Percentiles rank a stretch among this genome's conserved stretches.
These are phyloP conservation scores for Suillus tomentosus DNA, from an alignment of 768 basidiomycete species.

Conservation along the genomic window DNA sequence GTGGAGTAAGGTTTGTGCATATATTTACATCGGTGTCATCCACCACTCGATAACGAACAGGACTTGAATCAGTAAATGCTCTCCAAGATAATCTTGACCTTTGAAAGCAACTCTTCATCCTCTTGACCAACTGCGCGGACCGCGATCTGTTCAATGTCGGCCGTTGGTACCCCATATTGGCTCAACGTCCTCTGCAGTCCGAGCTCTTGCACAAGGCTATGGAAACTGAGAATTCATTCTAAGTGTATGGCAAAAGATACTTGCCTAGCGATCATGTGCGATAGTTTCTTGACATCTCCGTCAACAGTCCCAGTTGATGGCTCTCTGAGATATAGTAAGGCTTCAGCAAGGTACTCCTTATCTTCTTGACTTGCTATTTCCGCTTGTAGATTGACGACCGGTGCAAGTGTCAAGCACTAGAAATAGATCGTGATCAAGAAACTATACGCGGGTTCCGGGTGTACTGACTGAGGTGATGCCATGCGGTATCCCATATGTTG, in stretches of 20 bases:
- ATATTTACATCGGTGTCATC: background rate
- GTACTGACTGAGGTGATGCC: constrained; percentile 76
- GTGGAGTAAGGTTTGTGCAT: background rate
- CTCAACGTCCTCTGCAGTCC: constrained; percentile 59
- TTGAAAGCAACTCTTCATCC: constrained; percentile 39
- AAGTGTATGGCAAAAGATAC: constrained; percentile 21
- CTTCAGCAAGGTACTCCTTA: constrained; percentile 58
- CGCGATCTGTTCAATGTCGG: constrained; percentile 57
- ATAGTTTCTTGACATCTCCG: constrained; percentile 59
- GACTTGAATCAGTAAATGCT: constrained; percentile 36
- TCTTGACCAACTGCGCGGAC: constrained; percentile 16
- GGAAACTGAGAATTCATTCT: constrained; percentile 13
- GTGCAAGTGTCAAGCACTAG: constrained; percentile 72
- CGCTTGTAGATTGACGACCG: constrained; percentile 61
- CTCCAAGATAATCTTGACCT: constrained; percentile 53
- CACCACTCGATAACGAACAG: background rate
- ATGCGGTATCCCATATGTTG: constrained; percentile 74
- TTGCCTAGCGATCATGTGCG: constrained; percentile 56
- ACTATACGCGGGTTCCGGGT: background rate
- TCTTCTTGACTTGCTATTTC: constrained; percentile 59
- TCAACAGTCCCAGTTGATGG: constrained; percentile 65
- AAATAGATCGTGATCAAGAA: constrained; percentile 10
- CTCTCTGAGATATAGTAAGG: constrained; percentile 58
- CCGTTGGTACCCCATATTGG: constrained; percentile 64
- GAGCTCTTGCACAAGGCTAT: constrained; percentile 60